Evolutionary conservation across 495 filamentous ascomycete genomes (phyloP).

Genomic region (Thermothielavioides terrestris): DNA sequence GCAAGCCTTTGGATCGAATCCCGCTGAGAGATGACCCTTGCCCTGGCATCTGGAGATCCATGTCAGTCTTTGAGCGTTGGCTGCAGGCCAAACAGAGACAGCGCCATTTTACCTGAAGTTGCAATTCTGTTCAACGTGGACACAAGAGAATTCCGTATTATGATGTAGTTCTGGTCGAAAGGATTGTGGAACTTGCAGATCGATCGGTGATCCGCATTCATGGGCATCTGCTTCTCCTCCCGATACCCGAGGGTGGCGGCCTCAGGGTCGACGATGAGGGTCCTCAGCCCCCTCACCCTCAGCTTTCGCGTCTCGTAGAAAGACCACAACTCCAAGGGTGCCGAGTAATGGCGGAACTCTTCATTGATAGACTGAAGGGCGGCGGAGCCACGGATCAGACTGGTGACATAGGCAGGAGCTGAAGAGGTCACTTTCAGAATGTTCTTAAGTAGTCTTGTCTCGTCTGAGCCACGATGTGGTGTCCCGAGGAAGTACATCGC

Average conservation of each 20-base stretch:
- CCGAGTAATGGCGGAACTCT: slow-evolving; percentile 32
- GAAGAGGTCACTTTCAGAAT: not conserved
- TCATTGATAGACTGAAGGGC: slow-evolving; percentile 35
- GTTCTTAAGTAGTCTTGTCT: slow-evolving; percentile 4
- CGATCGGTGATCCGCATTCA: slow-evolving; percentile 36
- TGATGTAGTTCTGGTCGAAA: slow-evolving; percentile 7
- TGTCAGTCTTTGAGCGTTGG: not conserved
- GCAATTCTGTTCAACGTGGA: not conserved
- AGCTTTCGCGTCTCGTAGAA: slow-evolving; percentile 37
- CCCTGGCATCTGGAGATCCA: not conserved
- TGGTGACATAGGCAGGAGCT: slow-evolving; percentile 30
- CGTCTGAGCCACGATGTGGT: slow-evolving; percentile 21
- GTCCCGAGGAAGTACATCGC: slow-evolving; percentile 23
- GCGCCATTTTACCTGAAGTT: not conserved
- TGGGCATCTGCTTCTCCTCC: slow-evolving; percentile 23
- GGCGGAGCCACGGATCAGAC: slow-evolving; percentile 28
- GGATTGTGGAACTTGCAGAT: slow-evolving; percentile 18
- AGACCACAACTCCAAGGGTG: slow-evolving; percentile 29
- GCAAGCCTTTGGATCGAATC: slow-evolving; percentile 5
- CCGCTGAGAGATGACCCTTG: not conserved
- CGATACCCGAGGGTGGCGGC: slow-evolving; percentile 26
- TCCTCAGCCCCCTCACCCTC: not conserved
- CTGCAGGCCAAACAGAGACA: not conserved
- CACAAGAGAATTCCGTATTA: slow-evolving; percentile 4
- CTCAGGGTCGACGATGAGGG: slow-evolving; percentile 33